These are phyloP conservation scores for Exophiala dermatitidis DNA, from an alignment of 2,329 filamentous ascomycete species.

Conservation along the genomic window DNA sequence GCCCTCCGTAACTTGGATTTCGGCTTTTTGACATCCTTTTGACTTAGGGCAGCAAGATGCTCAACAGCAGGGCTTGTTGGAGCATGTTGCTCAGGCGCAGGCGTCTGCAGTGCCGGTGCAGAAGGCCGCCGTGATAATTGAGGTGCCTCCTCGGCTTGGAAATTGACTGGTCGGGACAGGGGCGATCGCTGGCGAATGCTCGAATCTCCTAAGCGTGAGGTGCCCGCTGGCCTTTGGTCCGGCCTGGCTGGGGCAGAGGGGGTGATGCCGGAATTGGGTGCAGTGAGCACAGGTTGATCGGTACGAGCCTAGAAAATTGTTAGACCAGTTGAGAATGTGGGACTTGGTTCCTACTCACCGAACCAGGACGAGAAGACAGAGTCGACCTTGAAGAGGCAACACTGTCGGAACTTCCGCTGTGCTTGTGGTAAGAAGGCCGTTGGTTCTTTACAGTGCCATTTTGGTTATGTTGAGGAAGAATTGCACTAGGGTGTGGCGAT, in stretches of 20 bases:
- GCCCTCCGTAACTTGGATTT: conserved; percentile 82
- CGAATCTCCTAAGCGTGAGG: conserved; percentile 13
- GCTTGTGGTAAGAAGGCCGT: conserved; percentile 36
- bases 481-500: conserved; percentile 31
- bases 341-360: conserved; percentile 49
- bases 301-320: conserved; percentile 9
- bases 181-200: conserved; percentile 53
- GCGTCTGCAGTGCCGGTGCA: conserved; percentile 26
- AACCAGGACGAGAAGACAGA: conserved; percentile 52
- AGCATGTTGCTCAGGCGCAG: background rate
- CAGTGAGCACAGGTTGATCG: conserved; percentile 1
- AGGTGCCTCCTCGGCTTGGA: conserved; percentile 47
- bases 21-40: conserved; percentile 73
- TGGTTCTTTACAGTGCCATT: conserved; percentile 8
- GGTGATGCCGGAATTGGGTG: background rate
- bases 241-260: conserved; percentile 2
- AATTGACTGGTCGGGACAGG: conserved; percentile 62
- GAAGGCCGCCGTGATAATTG: background rate
- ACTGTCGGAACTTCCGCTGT: conserved; percentile 60
- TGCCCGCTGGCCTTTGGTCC: conserved; percentile 9
- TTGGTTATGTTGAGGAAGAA: conserved; percentile 28
- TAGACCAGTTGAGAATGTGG: conserved; percentile 12
- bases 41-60: conserved; percentile 78
- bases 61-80: conserved; percentile 64
- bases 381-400: conserved; percentile 41